Evolutionary conservation across 208 protist genomes (phyloP).

Genomic region (Tritrichomonas foetus): DNA sequence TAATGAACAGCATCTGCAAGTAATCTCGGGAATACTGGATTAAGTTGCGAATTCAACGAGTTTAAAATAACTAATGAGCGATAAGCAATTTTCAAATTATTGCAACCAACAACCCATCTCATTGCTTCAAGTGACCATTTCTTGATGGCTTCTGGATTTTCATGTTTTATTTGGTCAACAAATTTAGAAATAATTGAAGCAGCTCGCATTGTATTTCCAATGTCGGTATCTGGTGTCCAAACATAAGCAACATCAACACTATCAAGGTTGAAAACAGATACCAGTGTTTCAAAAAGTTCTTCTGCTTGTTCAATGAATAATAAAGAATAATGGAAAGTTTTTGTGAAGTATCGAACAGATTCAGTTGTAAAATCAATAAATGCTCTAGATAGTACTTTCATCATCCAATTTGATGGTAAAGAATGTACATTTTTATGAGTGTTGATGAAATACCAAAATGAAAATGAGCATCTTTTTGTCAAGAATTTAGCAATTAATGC

Average conservation of each 20-base stretch:
- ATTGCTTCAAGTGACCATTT: neutral
- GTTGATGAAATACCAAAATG: neutral
- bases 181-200: neutral
- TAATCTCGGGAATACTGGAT: neutral
- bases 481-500: neutral
- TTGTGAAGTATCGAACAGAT: neutral
- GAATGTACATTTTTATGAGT: neutral
- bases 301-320: slow-evolving; percentile 10
- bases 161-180: neutral
- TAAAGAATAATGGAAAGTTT: neutral
- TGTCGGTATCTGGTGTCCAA: neutral
- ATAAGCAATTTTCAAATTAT: neutral
- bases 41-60: neutral
- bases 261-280: neutral
- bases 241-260: neutral
- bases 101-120: neutral
- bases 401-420: neutral
- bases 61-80: neutral
- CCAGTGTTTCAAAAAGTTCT: neutral
- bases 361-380: neutral
- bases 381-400: neutral
- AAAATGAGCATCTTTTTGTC: neutral
- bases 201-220: neutral
- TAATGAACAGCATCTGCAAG: neutral
- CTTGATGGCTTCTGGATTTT: neutral